Conservation (phyloP, 2,329 filamentous ascomycete genomes). For the Neodidymelliopsis sp. region DNA sequence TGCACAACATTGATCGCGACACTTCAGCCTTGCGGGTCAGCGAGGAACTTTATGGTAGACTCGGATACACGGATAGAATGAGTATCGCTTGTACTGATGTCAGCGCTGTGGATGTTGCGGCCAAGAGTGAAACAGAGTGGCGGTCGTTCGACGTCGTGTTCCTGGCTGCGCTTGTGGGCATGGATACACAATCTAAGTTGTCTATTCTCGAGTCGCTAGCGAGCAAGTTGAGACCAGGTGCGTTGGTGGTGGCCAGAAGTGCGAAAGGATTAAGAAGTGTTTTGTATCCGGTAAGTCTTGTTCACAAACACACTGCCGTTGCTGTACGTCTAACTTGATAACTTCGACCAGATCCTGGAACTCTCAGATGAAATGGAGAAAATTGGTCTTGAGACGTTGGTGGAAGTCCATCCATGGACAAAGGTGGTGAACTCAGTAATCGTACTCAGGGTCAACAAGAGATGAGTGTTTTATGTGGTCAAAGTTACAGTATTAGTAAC, state of each 20-base stretch:
- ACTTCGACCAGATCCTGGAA: constrained; percentile 47
- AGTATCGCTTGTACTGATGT: constrained; percentile 51
- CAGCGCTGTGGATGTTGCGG: background rate
- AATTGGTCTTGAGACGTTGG: constrained; percentile 49
- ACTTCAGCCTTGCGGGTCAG: constrained; percentile 47
- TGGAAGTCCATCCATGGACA: constrained; percentile 58
- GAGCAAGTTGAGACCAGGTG: constrained; percentile 51
- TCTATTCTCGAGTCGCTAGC: constrained; percentile 49
- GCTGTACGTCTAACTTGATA: background rate
- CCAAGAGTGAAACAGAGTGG: constrained; percentile 31
- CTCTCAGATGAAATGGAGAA: constrained; percentile 42
- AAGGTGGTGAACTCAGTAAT: constrained; percentile 61
- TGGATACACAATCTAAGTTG: constrained; percentile 53
- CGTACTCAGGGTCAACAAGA: constrained; percentile 40
- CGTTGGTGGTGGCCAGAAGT: constrained; percentile 57
- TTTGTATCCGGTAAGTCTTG: constrained; percentile 56
- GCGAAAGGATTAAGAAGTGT: constrained; percentile 55
- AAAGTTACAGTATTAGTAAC: too few relatives aligned
- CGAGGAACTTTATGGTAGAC: constrained; percentile 34
- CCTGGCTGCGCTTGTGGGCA: constrained; percentile 60
- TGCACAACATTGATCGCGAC: constrained; percentile 56
- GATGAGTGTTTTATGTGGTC: too few relatives aligned
- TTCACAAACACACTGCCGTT: background rate
- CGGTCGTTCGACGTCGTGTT: constrained; percentile 56
- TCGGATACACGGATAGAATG: constrained; percentile 48